phyloP scores from a whole-genome alignment of 805 yeast genomes.

The Candida maesae region DNA sequence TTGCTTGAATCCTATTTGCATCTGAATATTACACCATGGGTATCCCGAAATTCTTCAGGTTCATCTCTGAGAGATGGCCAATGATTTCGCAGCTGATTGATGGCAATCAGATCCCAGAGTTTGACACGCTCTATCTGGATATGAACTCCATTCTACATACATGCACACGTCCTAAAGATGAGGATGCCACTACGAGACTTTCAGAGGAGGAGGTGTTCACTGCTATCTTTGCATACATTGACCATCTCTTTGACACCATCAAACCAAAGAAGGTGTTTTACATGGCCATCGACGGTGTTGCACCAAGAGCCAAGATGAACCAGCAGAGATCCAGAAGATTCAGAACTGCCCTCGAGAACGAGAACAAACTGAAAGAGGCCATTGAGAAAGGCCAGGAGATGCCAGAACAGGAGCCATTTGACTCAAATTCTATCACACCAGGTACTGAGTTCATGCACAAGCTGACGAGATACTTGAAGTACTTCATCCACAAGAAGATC shows the following conservation, averaged over 20 bases:
- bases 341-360: slow-evolving; percentile 87
- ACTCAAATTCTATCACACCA: slow-evolving; percentile 94
- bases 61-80: slow-evolving; percentile 99
- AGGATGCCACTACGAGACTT: slow-evolving; percentile 57
- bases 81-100: slow-evolving; percentile 82
- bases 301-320: slow-evolving; percentile 97
- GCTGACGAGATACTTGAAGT: slow-evolving; percentile 74
- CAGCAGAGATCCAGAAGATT: slow-evolving; percentile 94
- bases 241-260: slow-evolving; percentile 84
- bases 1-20: neutral
- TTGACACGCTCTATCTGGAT: slow-evolving; percentile 91
- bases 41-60: slow-evolving; percentile 95
- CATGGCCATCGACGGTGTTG: slow-evolving; percentile 98
- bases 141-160: slow-evolving; percentile 96
- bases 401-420: slow-evolving; percentile 89
- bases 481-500: slow-evolving; percentile 90
- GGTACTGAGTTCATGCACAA: slow-evolving; percentile 98
- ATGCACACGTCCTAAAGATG: slow-evolving; percentile 85
- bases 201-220: slow-evolving; percentile 90
- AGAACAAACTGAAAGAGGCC: slow-evolving; percentile 68
- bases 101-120: slow-evolving; percentile 82
- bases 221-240: slow-evolving; percentile 91
- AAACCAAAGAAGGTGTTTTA: slow-evolving; percentile 82
- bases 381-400: slow-evolving; percentile 65
- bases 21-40: slow-evolving; percentile 48